These are phyloP conservation scores for Vaccinium macrocarpon DNA, from an alignment of 148 eudicot species.

Conservation along the genomic window DNA sequence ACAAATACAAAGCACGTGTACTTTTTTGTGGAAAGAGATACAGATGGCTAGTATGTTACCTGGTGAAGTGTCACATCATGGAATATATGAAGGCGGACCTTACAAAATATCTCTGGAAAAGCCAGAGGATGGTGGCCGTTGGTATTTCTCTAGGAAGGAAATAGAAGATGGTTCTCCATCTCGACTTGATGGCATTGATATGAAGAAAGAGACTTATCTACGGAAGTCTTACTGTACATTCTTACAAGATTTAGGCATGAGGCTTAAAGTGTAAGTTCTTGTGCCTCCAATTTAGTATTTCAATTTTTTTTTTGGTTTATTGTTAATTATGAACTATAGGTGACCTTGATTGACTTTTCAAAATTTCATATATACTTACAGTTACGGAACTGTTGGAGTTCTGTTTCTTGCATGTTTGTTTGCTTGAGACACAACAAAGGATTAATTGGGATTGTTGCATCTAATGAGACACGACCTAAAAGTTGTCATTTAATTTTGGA, in stretches of 20 bases:
- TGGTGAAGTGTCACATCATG: conserved; percentile 51
- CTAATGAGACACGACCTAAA: background rate
- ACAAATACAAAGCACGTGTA: background rate
- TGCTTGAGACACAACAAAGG: background rate
- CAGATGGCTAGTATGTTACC: conserved; percentile 45
- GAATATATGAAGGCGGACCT: conserved; percentile 40
- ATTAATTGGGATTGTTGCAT: background rate
- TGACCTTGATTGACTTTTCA: conserved; percentile 2
- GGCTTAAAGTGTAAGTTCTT: conserved; percentile 89
- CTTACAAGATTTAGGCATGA: conserved; percentile 90
- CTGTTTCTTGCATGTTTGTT: background rate
- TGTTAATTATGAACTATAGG: background rate
- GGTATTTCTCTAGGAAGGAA: conserved; percentile 84
- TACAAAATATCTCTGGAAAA: conserved; percentile 43
- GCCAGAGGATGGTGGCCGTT: conserved; percentile 63
- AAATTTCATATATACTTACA: background rate
- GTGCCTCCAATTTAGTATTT: background rate
- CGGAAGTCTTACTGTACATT: conserved; percentile 92
- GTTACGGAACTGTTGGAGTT: background rate
- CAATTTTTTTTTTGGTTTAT: conserved; percentile 8
- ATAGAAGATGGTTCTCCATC: conserved; percentile 87
- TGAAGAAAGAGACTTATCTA: conserved; percentile 75
- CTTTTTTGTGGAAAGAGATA: conserved; percentile 8
- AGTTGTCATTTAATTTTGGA: background rate
- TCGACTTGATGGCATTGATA: conserved; percentile 67